Percentiles rank a stretch among this genome's conserved stretches.
phyloP scores from a whole-genome alignment of 2,329 filamentous ascomycete genomes.

The Plectosphaerella sp. region DNA sequence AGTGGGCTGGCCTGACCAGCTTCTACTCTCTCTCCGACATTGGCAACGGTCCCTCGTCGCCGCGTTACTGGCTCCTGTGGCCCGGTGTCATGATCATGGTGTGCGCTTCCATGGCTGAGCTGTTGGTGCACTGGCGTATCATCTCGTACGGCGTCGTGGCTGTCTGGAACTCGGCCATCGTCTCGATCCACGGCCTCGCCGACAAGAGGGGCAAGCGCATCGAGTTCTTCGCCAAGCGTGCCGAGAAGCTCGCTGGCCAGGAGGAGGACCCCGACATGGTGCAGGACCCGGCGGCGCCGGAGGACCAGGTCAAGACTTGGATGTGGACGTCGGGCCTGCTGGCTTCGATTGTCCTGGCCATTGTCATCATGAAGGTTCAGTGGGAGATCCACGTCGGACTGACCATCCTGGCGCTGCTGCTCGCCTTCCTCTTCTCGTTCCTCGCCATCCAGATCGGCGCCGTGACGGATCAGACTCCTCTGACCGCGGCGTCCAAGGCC shows the following conservation, averaged over 20 bases:
- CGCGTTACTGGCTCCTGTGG: conserved; percentile 39
- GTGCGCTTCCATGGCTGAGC: conserved; percentile 34
- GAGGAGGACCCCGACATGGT: conserved; percentile 25
- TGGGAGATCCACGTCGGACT: conserved; percentile 54
- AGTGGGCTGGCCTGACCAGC: conserved; percentile 22
- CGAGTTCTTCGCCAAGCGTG: conserved; percentile 28
- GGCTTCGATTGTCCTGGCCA: conserved; percentile 45
- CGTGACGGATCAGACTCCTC: conserved; percentile 57
- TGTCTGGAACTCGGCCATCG: conserved; percentile 22
- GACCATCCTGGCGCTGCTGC: conserved; percentile 49
- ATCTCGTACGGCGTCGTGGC: conserved; percentile 29
- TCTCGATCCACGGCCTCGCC: conserved; percentile 23
- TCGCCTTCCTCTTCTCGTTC: conserved; percentile 59
- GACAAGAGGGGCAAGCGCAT: conserved; percentile 24
- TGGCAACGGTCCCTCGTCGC: conserved; percentile 23
- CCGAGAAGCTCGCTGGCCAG: conserved; percentile 25
- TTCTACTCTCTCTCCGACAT: conserved; percentile 26
- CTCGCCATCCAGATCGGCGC: conserved; percentile 57
- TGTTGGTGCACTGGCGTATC: conserved; percentile 32
- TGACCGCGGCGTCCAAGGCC: conserved; percentile 64
- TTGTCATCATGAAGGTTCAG: conserved; percentile 45
- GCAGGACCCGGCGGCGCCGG: conserved; percentile 33
- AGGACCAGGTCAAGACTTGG: conserved; percentile 48
- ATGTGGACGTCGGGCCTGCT: conserved; percentile 44
- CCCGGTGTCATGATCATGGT: conserved; percentile 39